phyloP scores from a whole-genome alignment of 306 rosid species.

The Lithocarpus polystachyus region DNA sequence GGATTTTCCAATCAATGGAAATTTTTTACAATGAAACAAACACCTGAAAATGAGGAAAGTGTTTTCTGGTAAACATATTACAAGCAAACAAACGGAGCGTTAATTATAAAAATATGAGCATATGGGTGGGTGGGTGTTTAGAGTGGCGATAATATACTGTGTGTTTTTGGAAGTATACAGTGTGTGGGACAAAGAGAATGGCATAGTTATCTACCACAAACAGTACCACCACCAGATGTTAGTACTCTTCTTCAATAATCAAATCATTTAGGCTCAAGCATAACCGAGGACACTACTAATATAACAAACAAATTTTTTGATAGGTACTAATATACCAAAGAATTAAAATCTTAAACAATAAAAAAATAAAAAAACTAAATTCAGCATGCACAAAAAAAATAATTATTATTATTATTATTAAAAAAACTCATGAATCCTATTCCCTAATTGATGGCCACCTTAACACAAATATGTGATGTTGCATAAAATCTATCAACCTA shows the following conservation, averaged over 20 bases:
- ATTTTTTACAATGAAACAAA: too few relatives aligned
- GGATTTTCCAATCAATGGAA: too few relatives aligned
- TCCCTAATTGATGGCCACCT: background rate
- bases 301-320: background rate
- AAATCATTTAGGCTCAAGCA: background rate
- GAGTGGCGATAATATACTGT: background rate
- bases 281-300: background rate
- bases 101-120: background rate
- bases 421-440: background rate
- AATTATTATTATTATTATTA: too few relatives aligned
- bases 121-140: background rate
- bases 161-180: background rate
- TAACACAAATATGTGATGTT: background rate
- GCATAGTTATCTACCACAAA: background rate
- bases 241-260: background rate
- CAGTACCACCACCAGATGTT: background rate
- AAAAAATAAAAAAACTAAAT: background rate
- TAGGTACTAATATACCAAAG: background rate
- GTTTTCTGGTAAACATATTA: too few relatives aligned
- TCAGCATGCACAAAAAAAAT: background rate
- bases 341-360: background rate
- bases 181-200: background rate
- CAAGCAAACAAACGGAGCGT: too few relatives aligned
- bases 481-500: background rate
- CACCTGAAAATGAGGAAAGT: too few relatives aligned